Evolutionary conservation across 106 monocot genomes (phyloP).

Genomic region (Allium sativum): DNA sequence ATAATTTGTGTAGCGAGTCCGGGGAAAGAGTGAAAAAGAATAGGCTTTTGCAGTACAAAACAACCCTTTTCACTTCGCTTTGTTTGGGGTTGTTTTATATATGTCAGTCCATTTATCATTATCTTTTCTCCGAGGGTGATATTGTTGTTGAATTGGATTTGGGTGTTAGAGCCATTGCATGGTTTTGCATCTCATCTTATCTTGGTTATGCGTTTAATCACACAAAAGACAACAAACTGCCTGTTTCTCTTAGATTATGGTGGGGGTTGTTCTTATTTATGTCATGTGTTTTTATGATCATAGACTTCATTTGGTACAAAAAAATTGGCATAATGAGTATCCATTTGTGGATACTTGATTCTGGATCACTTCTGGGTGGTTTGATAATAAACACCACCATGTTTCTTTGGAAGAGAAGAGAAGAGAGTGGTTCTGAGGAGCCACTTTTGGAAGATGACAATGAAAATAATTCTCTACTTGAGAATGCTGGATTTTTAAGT

Average conservation of each 20-base stretch:
- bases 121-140: slow-evolving; percentile 17
- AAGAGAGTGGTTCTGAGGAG: slow-evolving; percentile 20
- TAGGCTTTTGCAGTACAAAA: slow-evolving; percentile 25
- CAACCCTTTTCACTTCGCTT: slow-evolving; percentile 22
- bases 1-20: slow-evolving; percentile 18
- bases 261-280: slow-evolving; percentile 52
- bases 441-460: slow-evolving; percentile 42
- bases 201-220: slow-evolving; percentile 19
- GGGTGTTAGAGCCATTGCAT: slow-evolving; percentile 31
- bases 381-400: slow-evolving; percentile 29
- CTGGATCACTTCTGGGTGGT: slow-evolving; percentile 26
- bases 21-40: slow-evolving; percentile 1
- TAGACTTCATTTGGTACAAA: slow-evolving; percentile 23
- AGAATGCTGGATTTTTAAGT: slow-evolving; percentile 48
- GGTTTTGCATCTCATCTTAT: slow-evolving; percentile 31
- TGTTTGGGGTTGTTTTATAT: slow-evolving; percentile 27
- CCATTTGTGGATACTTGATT: slow-evolving; percentile 44
- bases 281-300: slow-evolving; percentile 25
- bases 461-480: slow-evolving; percentile 18
- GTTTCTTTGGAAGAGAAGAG: slow-evolving; percentile 25
- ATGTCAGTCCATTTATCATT: slow-evolving; percentile 23
- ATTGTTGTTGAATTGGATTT: slow-evolving; percentile 29
- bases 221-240: slow-evolving; percentile 25
- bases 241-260: slow-evolving; percentile 52
- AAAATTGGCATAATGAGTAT: slow-evolving; percentile 8